Evolutionary conservation across 2,329 filamentous ascomycete genomes (phyloP), one percentile per base, ranked within the genome.

Genomic region (Colletotrichum sp.): DNA sequence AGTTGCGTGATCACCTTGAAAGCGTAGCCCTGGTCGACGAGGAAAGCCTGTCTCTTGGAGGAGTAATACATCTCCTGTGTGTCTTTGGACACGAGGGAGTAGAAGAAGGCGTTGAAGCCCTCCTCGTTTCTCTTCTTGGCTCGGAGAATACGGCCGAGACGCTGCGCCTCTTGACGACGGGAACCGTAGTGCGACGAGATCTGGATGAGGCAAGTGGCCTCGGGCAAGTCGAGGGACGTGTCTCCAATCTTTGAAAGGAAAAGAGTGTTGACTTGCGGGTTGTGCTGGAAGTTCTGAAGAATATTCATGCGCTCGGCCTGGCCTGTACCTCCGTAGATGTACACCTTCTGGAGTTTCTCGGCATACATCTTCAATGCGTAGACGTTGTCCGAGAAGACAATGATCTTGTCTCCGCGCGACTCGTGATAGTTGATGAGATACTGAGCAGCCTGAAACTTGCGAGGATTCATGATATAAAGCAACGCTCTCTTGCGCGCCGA

Each of bases 391-490:
- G 96, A 98, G 84, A 99, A 99, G 59, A 99, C 96, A 78, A 99
- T 99, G 80, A 99, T 96, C 86, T 99, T 99, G 87, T 99, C 97
- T 36, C 97, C 96, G 77, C 97, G 92, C 71, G 93, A 93, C 85
- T 99, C 96, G 84, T 99, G 97, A 82, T 98, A 99, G 84, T 99
- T 95, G 82, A 99, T 99, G n/a, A 99, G 90, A 82, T 97, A 99
- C 83, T 99, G 96, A 80, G 96, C 98, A 1, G 96, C 96, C 85
- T 99, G 97, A 83, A 98, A 98, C 85, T 99, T 99, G 79, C 94
- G 91, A 1, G 97, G 97, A 81, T 99, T 99, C 96, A 99, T 99
- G 79, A 98, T 98, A 81, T 97, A 98, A 3, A 99, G 91, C 8
- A 88, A 77, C 5, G 84, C 85, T 80, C 87, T 86, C 79, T 87